phyloP scores from a whole-genome alignment of 345 rosid species.

The Mallotus nudiflorus region DNA sequence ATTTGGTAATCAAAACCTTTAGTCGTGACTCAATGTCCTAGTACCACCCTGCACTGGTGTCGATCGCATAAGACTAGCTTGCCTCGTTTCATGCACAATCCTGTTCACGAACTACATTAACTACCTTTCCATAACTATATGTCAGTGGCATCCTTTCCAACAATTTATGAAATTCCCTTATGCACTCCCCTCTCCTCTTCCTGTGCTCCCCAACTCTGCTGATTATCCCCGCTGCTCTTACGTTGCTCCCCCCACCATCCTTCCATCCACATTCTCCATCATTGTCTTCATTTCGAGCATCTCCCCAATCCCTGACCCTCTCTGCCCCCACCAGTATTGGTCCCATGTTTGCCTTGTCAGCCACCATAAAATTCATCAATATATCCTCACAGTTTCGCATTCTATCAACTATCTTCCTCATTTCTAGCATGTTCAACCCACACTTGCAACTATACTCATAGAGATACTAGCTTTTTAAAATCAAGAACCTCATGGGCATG shows the following conservation, averaged over 20 bases:
- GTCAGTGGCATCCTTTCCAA: constrained; percentile 65
- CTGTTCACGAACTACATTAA: constrained; percentile 72
- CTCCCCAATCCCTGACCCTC: constrained; percentile 72
- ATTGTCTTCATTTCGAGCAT: constrained; percentile 51
- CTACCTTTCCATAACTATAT: constrained; percentile 61
- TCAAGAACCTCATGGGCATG: constrained; percentile 65
- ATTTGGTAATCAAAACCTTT: too few species aligned
- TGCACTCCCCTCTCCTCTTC: constrained; percentile 69
- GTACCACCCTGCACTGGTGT: too few species aligned
- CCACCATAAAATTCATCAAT: constrained; percentile 68
- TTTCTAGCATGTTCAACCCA: constrained; percentile 46
- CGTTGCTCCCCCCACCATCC: constrained; percentile 17
- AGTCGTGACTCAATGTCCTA: too few species aligned
- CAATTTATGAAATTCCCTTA: constrained; percentile 54
- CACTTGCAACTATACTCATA: constrained; percentile 59
- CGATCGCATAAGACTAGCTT: constrained; percentile 59
- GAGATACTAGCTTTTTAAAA: constrained; percentile 52
- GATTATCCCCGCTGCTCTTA: constrained; percentile 60
- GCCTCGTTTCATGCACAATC: constrained; percentile 56
- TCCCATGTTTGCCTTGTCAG: constrained; percentile 50
- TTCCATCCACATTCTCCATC: constrained; percentile 15
- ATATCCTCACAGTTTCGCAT: constrained; percentile 74
- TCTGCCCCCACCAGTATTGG: constrained; percentile 69
- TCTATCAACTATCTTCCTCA: constrained; percentile 53
- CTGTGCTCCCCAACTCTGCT: constrained; percentile 62